Conservation (phyloP, 176 grass and related monocot species). For the Carex scoparia region DNA sequence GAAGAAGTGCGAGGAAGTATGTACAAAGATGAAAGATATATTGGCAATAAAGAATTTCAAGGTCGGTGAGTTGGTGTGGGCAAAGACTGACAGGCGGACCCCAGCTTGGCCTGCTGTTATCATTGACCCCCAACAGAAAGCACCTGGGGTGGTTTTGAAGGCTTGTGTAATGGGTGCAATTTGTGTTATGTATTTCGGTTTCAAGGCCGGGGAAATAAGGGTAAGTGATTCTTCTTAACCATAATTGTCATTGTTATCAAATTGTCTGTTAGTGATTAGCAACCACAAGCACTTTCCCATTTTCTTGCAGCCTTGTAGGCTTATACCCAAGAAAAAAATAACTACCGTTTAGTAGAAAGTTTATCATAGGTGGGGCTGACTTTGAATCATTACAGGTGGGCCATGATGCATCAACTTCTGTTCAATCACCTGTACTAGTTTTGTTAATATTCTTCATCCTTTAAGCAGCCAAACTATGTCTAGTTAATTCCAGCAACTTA, state of each 20-base stretch:
- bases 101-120: conserved; percentile 78
- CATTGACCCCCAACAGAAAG: conserved; percentile 62
- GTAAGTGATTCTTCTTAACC: conserved; percentile 29
- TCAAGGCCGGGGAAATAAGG: conserved; percentile 35
- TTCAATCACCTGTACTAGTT: background rate
- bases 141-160: conserved; percentile 62
- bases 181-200: conserved; percentile 85
- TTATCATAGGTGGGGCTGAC: background rate
- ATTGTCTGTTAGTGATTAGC: background rate
- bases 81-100: conserved; percentile 52
- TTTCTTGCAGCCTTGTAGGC: background rate
- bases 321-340: background rate
- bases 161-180: conserved; percentile 56
- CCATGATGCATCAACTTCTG: background rate
- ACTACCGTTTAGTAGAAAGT: background rate
- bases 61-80: conserved; percentile 71
- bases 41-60: conserved; percentile 60
- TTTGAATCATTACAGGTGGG: background rate
- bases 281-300: background rate
- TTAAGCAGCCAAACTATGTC: background rate
- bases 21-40: conserved; percentile 37
- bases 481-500: background rate
- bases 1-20: conserved; percentile 26
- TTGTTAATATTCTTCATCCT: background rate
- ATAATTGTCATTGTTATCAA: background rate